A percentile compares a stretch with the other conserved stretches of the same genome.
These are phyloP conservation scores for Mimosa pudica DNA, from an alignment of 306 rosid species.

Conservation along the genomic window DNA sequence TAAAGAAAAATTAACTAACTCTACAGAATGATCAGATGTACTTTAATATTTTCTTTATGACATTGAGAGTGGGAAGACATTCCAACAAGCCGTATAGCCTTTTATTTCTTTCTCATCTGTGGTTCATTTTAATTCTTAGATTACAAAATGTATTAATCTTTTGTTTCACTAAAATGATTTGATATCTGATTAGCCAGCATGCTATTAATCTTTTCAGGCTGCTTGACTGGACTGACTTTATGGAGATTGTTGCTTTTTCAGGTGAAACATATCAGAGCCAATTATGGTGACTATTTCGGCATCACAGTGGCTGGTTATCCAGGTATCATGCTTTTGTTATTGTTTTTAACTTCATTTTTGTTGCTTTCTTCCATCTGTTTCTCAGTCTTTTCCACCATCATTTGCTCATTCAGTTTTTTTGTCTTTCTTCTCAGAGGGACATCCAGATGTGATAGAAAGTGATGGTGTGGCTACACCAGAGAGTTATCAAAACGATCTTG, in stretches of 20 bases:
- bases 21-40: conserved; percentile 17
- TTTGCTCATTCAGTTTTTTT: conserved; percentile 23
- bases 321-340: conserved; percentile 47
- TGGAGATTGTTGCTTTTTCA: conserved; percentile 33
- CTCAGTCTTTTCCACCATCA: conserved; percentile 9
- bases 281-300: conserved; percentile 91
- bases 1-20: conserved; percentile 17
- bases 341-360: conserved; percentile 24
- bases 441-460: conserved; percentile 77
- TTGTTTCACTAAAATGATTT: conserved; percentile 6
- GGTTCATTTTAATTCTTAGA: conserved; percentile 21
- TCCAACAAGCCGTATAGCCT: conserved; percentile 7
- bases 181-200: not conserved
- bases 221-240: conserved; percentile 28
- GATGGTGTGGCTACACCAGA: conserved; percentile 78
- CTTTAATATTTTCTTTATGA: not conserved
- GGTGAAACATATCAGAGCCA: conserved; percentile 81
- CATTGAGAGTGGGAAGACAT: conserved; percentile 5
- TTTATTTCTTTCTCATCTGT: conserved; percentile 26
- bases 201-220: conserved; percentile 13
- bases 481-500: conserved; percentile 78
- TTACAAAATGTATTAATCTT: conserved; percentile 15
- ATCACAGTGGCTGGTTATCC: conserved; percentile 98
- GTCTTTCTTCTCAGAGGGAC: conserved; percentile 66
- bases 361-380: not conserved